Evolutionary conservation across 352 stramenopile species (phyloP).

Genomic region (Pythium guiyangense): DNA sequence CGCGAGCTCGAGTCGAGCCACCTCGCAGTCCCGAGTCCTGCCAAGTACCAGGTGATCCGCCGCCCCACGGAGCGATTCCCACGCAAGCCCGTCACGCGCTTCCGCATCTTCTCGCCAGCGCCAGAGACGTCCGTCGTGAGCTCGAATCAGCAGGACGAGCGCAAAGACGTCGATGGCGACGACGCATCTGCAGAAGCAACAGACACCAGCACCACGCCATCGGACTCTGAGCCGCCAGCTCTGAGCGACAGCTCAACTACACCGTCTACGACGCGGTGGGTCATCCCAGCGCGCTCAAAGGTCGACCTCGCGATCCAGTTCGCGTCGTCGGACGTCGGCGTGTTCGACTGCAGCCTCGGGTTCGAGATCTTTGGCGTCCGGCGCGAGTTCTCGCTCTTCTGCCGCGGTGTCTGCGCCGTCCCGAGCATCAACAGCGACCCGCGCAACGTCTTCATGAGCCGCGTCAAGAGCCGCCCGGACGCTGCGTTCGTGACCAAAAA

Average conservation of each 20-base stretch:
- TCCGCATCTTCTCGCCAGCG: slow-evolving; percentile 33
- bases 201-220: background rate
- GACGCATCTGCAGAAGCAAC: background rate
- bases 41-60: slow-evolving; percentile 79
- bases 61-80: slow-evolving; percentile 57
- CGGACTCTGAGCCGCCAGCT: slow-evolving; percentile 1
- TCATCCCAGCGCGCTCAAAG: slow-evolving; percentile 57
- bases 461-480: slow-evolving; percentile 79
- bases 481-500: slow-evolving; percentile 81
- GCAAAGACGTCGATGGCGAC: background rate
- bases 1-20: slow-evolving; percentile 61
- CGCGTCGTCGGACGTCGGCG: slow-evolving; percentile 59
- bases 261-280: slow-evolving; percentile 41
- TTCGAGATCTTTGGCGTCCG: slow-evolving; percentile 91
- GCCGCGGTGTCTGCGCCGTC: slow-evolving; percentile 73
- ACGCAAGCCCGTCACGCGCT: slow-evolving; percentile 49
- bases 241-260: background rate
- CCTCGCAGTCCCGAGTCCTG: slow-evolving; percentile 47
- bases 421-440: slow-evolving; percentile 93
- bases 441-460: slow-evolving; percentile 93
- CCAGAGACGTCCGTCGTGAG: background rate
- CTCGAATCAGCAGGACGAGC: slow-evolving; percentile 3
- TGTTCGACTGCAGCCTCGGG: slow-evolving; percentile 77
- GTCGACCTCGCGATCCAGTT: slow-evolving; percentile 84
- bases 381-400: slow-evolving; percentile 84